Evolutionary conservation across 2,329 filamentous ascomycete species (phyloP).

Genomic region (Tolypocladium cylindrosporum): DNA sequence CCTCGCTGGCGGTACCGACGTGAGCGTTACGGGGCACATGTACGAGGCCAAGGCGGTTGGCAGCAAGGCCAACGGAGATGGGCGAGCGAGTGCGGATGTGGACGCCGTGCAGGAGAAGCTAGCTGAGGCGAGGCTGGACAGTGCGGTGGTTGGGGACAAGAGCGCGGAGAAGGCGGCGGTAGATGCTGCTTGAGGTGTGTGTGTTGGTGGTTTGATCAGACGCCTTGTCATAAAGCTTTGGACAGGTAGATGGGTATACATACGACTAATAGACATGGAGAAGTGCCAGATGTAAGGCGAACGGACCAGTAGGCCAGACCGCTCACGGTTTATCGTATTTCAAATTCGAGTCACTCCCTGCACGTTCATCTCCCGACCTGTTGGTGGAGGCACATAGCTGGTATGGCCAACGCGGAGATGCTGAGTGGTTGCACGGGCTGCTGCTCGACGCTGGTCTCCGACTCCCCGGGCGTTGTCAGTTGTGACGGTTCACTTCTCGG

Average conservation of each 20-base stretch:
- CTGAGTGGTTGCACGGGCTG: neutral
- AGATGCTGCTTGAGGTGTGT: neutral
- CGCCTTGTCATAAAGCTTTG: neutral
- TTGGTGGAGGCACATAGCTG: neutral
- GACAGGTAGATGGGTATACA: neutral
- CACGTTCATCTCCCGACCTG: neutral
- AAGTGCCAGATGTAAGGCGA: neutral
- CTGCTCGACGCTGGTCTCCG: neutral
- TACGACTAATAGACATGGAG: neutral
- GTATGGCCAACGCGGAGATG: neutral
- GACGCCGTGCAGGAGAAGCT: conserved; percentile 17
- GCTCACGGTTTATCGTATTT: neutral
- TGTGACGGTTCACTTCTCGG: neutral
- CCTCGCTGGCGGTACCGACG: conserved; percentile 52
- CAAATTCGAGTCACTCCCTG: neutral
- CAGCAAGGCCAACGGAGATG: neutral
- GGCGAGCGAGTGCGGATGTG: conserved; percentile 3
- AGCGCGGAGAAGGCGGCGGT: neutral
- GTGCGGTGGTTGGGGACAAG: neutral
- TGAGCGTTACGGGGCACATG: conserved; percentile 22
- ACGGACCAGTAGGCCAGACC: neutral
- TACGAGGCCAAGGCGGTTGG: conserved; percentile 8
- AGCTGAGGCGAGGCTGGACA: conserved; percentile 4
- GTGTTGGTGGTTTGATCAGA: neutral
- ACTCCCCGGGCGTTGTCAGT: neutral